Evolutionary conservation across 2,329 filamentous ascomycete species (phyloP).

Genomic region (Nemania serpens): DNA sequence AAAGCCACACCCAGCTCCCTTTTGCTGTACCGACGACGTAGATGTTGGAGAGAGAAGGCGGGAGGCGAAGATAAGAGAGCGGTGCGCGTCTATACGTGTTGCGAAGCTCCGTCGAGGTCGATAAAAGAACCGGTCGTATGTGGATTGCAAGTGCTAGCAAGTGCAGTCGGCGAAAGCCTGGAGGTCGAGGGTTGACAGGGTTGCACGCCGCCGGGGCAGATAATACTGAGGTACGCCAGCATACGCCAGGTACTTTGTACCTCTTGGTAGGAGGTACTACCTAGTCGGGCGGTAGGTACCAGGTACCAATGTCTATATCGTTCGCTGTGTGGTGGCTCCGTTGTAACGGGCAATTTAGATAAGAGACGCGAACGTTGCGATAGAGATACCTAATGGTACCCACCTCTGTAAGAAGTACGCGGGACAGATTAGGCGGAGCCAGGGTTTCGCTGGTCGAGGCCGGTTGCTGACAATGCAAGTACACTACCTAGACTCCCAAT

Average conservation of each 20-base stretch:
- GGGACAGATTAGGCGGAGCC: no score
- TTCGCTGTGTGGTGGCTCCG: no score
- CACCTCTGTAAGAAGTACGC: no score
- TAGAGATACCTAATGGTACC: neutral
- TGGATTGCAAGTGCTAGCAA: slow-evolving; percentile 1
- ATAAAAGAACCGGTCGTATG: neutral
- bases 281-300: no score
- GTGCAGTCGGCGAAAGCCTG: neutral
- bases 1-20: slow-evolving; percentile 14
- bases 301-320: no score
- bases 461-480: no score
- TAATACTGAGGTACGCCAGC: no score
- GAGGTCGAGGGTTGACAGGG: slow-evolving; percentile 3
- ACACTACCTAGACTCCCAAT: no score
- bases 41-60: neutral
- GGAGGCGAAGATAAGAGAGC: neutral
- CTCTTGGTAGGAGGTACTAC: no score
- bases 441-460: no score
- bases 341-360: neutral
- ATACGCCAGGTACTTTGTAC: no score
- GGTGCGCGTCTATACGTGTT: neutral
- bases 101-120: neutral
- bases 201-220: neutral
- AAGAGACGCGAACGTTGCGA: slow-evolving; percentile 7
- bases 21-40: neutral